Conservation (phyloP, 106 monocot species). For the Triglochin maritima region DNA sequence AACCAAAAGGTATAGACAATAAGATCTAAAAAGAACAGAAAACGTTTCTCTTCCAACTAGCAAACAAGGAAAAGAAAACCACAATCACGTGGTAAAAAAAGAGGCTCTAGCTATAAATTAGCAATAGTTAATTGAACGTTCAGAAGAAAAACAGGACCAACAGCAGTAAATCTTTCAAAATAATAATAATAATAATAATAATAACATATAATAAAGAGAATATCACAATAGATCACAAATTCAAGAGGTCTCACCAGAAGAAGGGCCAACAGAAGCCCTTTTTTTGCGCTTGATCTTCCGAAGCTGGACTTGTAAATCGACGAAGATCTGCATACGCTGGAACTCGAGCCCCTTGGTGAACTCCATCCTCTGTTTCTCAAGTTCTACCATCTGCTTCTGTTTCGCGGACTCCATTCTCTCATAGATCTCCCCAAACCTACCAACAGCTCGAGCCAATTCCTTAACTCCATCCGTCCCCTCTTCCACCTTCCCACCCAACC, state of each 20-base stretch:
- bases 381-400: constrained; percentile 60
- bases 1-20: too few species aligned
- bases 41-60: too few species aligned
- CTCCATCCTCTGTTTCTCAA: constrained; percentile 91
- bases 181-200: too few species aligned
- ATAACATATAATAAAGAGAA: too few species aligned
- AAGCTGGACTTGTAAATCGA: constrained; percentile 52
- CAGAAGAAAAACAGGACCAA: too few species aligned
- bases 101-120: too few species aligned
- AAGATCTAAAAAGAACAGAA: too few species aligned
- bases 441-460: constrained; percentile 50
- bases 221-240: not conserved
- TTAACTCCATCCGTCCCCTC: constrained; percentile 22
- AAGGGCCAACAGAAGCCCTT: not conserved
- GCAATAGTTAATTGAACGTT: too few species aligned
- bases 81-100: too few species aligned
- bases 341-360: constrained; percentile 58
- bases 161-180: too few species aligned
- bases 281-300: constrained; percentile 34
- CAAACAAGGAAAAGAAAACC: too few species aligned
- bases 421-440: constrained; percentile 58
- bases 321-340: constrained; percentile 67
- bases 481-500: constrained; percentile 5
- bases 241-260: not conserved
- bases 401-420: constrained; percentile 61